Percentiles rank a stretch among this genome's conserved stretches.
phyloP scores from a whole-genome alignment of 2,329 filamentous ascomycete species.

The Oidium heveae region DNA sequence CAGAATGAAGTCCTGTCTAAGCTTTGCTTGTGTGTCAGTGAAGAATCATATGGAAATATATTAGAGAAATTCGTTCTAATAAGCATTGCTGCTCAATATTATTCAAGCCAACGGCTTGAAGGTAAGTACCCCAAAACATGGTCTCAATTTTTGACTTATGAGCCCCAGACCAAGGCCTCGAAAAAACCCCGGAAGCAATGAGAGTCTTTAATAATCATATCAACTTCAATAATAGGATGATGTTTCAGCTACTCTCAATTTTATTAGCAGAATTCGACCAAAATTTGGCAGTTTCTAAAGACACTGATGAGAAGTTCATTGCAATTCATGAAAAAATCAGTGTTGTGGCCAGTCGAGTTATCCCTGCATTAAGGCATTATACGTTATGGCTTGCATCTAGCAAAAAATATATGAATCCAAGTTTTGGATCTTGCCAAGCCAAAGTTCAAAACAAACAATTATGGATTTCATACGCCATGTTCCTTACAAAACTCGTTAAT shows the following conservation, averaged over 20 bases:
- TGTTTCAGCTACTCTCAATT: constrained; percentile 44
- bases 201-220: constrained; percentile 39
- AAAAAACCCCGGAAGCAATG: constrained; percentile 4
- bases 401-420: constrained; percentile 22
- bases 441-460: constrained; percentile 31
- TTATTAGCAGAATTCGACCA: constrained; percentile 45
- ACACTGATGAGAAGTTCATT: constrained; percentile 16
- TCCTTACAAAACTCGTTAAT: constrained; percentile 30
- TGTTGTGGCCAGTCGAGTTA: constrained; percentile 29
- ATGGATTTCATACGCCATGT: constrained; percentile 39
- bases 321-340: constrained; percentile 24
- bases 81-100: constrained; percentile 63
- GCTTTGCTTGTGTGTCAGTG: constrained; percentile 46
- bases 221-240: constrained; percentile 53
- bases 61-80: constrained; percentile 61
- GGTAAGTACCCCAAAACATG: constrained; percentile 17
- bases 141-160: constrained; percentile 1
- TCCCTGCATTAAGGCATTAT: constrained; percentile 40
- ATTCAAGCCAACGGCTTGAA: constrained; percentile 35
- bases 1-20: constrained; percentile 69
- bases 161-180: constrained; percentile 17
- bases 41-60: constrained; percentile 34
- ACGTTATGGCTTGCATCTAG: constrained; percentile 39
- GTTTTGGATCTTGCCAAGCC: constrained; percentile 19
- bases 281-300: constrained; percentile 19